Base-by-base conservation (phyloP, 1,284 basidiomycete genomes). In the Tremellales sp. region DNA sequence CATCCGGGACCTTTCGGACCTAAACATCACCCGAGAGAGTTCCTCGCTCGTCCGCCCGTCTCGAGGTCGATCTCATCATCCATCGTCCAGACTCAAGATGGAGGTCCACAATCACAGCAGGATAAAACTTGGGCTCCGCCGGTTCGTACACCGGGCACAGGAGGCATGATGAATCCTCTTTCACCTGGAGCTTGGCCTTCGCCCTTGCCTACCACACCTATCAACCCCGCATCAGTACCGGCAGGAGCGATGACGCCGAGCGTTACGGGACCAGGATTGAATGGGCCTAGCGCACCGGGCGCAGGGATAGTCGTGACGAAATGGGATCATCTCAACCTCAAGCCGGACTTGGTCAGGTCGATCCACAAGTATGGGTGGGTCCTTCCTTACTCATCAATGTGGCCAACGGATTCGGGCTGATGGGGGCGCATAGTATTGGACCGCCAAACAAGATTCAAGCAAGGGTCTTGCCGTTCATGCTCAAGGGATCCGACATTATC, bases 381-480 rank as follows among this genome's bases (percentile, higher is more conserved):
- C 19, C 4, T 4, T 15, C 11, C 8, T 22, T 17, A 35, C 26
- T 52, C 23, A 36, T 23, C 8, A 10, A 39, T 12, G 10, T 39
- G 13, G 23, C 21, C 23, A 7, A 8, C n/a, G 10, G 29, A 10
- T 8, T 8, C 29, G 29, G 39, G 19, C 12, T 42, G 27, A 48
- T 13, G 13, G 33, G 21, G 31, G 19, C 21, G 7, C 6, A 31
- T 43, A 93, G 90, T 41, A 85, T 96, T 56, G 94, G 94, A 0
- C 94, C 94, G 4, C 94, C 94, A 4, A 97, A 97, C 75, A 98
- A 97, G 78, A 96, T 97, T 56, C 94, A 98, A 74, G 91, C 94
- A 68, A 84, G 93, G 48, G 92, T 94, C 36, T 79, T 98, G 48
- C 94, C 94, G 1, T 97, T 96, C 75, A 84, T 98, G 54, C 80